Percentiles rank a stretch among this genome's conserved stretches.
Conservation (phyloP, 1,139 yeast species). For the Protomyces inundatus region DNA sequence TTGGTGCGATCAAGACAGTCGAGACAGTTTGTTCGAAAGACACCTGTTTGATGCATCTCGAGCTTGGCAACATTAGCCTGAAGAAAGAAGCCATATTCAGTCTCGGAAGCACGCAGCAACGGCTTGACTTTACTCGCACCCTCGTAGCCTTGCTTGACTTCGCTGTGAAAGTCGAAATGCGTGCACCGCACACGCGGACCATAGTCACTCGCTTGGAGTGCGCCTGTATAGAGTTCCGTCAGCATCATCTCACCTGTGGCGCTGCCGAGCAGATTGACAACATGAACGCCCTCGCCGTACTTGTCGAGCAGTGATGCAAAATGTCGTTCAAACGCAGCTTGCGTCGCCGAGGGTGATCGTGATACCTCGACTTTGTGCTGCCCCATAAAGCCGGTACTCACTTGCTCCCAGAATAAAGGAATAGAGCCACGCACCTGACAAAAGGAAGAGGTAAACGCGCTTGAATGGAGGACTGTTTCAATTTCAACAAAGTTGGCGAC, state of each 20-base stretch:
- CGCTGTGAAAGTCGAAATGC: conserved; percentile 90
- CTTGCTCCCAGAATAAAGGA: conserved; percentile 98
- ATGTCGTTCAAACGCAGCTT: conserved; percentile 80
- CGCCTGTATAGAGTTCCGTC: conserved; percentile 58
- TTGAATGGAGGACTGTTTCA: conserved; percentile 64
- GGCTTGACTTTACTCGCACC: conserved; percentile 72
- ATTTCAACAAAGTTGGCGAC: conserved; percentile 97
- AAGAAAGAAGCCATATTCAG: conserved; percentile 74
- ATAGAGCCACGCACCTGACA: conserved; percentile 90
- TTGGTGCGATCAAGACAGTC: conserved; percentile 96
- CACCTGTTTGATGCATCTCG: conserved; percentile 75
- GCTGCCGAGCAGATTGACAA: conserved; percentile 74
- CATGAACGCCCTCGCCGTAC: conserved; percentile 74
- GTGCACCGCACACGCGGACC: conserved; percentile 47
- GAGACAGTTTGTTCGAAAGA: conserved; percentile 85
- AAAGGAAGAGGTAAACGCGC: conserved; percentile 61
- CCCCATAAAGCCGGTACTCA: conserved; percentile 58
- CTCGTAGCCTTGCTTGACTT: conserved; percentile 84
- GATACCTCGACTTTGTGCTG: conserved; percentile 76
- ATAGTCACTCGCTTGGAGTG: conserved; percentile 45
- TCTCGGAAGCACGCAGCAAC: conserved; percentile 56
- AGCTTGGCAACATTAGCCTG: conserved; percentile 49
- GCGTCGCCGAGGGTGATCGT: conserved; percentile 84
- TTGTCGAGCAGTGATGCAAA: conserved; percentile 61
- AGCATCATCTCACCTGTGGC: conserved; percentile 73